Conservation (phyloP, 2,329 filamentous ascomycete genomes). For the Ceratocystis albifundus region DNA sequence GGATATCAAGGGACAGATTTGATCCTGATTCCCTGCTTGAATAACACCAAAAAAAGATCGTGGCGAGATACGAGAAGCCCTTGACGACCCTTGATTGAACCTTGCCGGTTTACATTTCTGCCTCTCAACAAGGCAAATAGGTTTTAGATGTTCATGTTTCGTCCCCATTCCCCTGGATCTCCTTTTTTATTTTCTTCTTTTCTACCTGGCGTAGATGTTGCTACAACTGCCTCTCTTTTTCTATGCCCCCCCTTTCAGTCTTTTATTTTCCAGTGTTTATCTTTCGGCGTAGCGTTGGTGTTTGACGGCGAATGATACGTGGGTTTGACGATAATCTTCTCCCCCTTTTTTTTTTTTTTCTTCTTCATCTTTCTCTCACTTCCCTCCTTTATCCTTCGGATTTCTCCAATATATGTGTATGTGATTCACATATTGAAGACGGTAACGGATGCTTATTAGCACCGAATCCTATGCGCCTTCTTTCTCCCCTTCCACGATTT, state of each 20-base stretch:
- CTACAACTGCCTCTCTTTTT: neutral
- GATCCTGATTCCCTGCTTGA: neutral
- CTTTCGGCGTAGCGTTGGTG: constrained; percentile 3
- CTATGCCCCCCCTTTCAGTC: neutral
- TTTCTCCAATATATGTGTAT: neutral
- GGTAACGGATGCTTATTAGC: neutral
- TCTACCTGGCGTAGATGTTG: neutral
- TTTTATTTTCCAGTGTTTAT: constrained; percentile 9
- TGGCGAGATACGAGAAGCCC: constrained; percentile 1
- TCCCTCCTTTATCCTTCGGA: neutral
- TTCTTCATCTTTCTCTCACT: constrained; percentile 7
- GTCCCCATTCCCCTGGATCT: neutral
- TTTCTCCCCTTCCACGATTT: neutral
- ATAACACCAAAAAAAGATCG: neutral
- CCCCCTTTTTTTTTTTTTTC: constrained; percentile 6
- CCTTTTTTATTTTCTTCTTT: constrained; percentile 11
- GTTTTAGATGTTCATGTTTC: constrained; percentile 6
- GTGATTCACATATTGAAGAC: neutral
- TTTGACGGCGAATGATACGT: neutral
- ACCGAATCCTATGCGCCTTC: neutral
- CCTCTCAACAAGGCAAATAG: neutral
- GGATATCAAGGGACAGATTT: constrained; percentile 97
- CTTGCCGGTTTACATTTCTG: neutral
- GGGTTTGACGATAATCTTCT: neutral
- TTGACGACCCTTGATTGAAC: constrained; percentile 4